Evolutionary conservation across 2,329 filamentous ascomycete genomes (phyloP), one percentile per base, ranked within the genome.

Genomic region (Curvularia spicifera): DNA sequence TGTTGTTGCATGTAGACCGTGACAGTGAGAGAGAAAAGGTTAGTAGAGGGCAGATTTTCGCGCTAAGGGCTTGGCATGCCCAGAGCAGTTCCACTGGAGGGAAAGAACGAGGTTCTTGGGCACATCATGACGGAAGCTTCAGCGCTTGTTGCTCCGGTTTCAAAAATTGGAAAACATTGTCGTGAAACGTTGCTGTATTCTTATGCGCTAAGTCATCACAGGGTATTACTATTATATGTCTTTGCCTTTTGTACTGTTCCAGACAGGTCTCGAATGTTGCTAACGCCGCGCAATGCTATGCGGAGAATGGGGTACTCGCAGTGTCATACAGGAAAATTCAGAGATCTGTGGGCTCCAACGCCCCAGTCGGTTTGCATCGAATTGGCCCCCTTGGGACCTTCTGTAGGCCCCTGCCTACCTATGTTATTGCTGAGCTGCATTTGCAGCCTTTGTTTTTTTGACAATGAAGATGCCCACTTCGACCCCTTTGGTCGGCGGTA

Each of bases 381-480:
- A 10, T 42, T 33, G 37, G 28, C 47, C 45, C 33, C n/a, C 15
- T 20, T 35, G 6, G 33, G 24, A 15, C 33, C 22, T 28, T 22
- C 8, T 8, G 47, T 24, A 50, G 35, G 47, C 35, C 13, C 44
- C 15, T 29, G 12, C 10, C n/a, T 12, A 37, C 12, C 13, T 22
- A 45, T 29, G 45, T 40, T 50, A 46, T 50, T 59, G 51, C 10
- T 55, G 29, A 45, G 52, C 42, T 37, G 44, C 18, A 10, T 35
- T 39, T 51, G 61, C 64, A 39, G 45, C 55, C 42, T 51, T 39
- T 40, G 64, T 63, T 52, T 73, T 76, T 54, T 70, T 72, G 46
- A 83, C 75, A 26, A 83, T 76, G 62, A 83, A 83, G 3, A 82
- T 76, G 29, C 79, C 78, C 5, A 83, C 73, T 60, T 83, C 81